phyloP scores from a whole-genome alignment of 768 basidiomycete genomes.

The Tulasnella sp. region DNA sequence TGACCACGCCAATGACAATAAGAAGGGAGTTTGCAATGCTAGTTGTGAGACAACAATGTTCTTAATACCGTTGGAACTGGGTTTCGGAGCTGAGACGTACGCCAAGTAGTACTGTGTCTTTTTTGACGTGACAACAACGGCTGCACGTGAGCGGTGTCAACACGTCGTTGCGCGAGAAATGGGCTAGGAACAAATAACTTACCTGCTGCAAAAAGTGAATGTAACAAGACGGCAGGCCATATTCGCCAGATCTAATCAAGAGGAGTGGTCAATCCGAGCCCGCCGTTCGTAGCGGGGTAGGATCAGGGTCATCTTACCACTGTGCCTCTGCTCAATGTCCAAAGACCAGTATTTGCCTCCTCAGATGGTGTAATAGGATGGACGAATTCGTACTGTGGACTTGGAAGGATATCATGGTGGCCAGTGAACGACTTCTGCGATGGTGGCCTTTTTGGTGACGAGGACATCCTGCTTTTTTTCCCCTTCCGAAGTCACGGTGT shows the following conservation, averaged over 20 bases:
- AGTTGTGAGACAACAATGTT: neutral
- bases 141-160: neutral
- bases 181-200: neutral
- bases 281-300: neutral
- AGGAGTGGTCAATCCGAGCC: neutral
- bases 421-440: slow-evolving; percentile 14
- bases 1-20: slow-evolving; percentile 12
- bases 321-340: slow-evolving; percentile 12
- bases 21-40: slow-evolving; percentile 6
- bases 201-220: slow-evolving; percentile 13
- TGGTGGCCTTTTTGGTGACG: neutral
- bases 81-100: neutral
- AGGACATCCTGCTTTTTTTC: neutral
- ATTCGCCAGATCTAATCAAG: slow-evolving; percentile 14
- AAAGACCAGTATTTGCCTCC: neutral
- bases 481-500: neutral
- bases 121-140: slow-evolving; percentile 2
- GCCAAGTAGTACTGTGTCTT: slow-evolving; percentile 13
- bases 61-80: neutral
- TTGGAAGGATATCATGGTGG: slow-evolving; percentile 7
- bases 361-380: neutral
- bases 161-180: neutral
- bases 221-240: slow-evolving; percentile 15
- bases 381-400: slow-evolving; percentile 9
- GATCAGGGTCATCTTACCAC: slow-evolving; percentile 6